A percentile compares a stretch with the other conserved stretches of the same genome.
phyloP scores from a whole-genome alignment of 2,329 filamentous ascomycete species.

The Leptographium lundbergii region DNA sequence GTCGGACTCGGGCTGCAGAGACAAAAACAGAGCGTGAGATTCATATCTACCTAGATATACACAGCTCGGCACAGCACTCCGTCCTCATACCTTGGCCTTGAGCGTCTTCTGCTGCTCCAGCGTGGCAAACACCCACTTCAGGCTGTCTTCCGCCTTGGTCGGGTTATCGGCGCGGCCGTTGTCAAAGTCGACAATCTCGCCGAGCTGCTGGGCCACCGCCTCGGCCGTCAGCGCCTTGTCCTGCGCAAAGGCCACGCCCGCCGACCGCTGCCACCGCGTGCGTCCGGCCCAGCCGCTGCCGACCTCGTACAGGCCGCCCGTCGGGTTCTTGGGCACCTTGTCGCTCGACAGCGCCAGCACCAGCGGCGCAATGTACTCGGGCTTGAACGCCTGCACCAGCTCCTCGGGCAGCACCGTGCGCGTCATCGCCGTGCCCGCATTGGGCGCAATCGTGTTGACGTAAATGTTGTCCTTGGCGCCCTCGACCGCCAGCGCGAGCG shows the following conservation, averaged over 20 bases:
- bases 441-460: conserved; percentile 96
- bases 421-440: conserved; percentile 93
- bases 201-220: conserved; percentile 63
- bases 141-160: conserved; percentile 59
- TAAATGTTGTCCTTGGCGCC: conserved; percentile 96
- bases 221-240: conserved; percentile 77
- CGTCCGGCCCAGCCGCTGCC: conserved; percentile 86
- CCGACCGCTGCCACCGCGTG: conserved; percentile 89
- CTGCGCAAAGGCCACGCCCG: conserved; percentile 82
- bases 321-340: conserved; percentile 70
- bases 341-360: conserved; percentile 78
- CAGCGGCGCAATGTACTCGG: conserved; percentile 90
- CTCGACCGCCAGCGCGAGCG: conserved; percentile 81
- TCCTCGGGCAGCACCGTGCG: conserved; percentile 90
- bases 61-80: not conserved
- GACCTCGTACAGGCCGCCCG: conserved; percentile 84
- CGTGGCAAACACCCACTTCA: conserved; percentile 70
- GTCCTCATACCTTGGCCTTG: conserved; percentile 43
- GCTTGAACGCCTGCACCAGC: conserved; percentile 97
- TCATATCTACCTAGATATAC: not conserved
- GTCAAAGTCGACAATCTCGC: conserved; percentile 74
- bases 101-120: conserved; percentile 60
- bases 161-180: conserved; percentile 81
- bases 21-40: conserved; percentile 14
- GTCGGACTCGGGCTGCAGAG: conserved; percentile 12